A percentile compares a stretch with the other conserved stretches of the same genome.
phyloP scores from a whole-genome alignment of 257 asterid species.

The Solanum bulbocastanum region DNA sequence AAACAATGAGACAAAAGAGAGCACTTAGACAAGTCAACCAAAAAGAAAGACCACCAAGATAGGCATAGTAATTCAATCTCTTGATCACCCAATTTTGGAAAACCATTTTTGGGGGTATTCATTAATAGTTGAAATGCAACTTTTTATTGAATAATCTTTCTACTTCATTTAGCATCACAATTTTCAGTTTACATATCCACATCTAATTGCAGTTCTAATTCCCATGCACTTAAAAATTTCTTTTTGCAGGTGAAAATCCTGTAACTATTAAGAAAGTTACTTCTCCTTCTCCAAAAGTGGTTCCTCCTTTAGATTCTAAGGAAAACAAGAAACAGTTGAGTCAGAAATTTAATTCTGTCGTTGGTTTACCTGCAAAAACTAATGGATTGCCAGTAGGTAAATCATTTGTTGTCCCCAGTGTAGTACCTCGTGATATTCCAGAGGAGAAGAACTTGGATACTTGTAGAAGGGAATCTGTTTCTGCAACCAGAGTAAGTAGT shows the following conservation, averaged over 20 bases:
- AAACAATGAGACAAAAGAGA: no score
- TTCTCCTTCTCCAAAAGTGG: constrained; percentile 36
- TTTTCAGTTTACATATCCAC: not conserved
- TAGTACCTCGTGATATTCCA: constrained; percentile 60
- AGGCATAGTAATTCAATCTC: no score
- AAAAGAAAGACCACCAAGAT: no score
- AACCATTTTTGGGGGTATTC: not conserved
- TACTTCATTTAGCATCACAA: not conserved
- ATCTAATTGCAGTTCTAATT: not conserved
- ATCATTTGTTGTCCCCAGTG: constrained; percentile 53
- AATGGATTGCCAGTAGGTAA: constrained; percentile 28
- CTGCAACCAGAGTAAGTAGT: constrained; percentile 26
- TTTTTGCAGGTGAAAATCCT: constrained; percentile 64
- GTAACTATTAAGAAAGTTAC: constrained; percentile 34
- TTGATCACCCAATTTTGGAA: no score
- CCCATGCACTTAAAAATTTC: constrained; percentile 3
- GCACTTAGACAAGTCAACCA: no score
- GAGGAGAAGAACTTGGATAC: constrained; percentile 36
- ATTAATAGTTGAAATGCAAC: not conserved
- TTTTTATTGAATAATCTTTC: not conserved
- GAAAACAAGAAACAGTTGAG: constrained; percentile 31
- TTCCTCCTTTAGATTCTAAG: constrained; percentile 36
- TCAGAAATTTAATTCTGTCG: constrained; percentile 52
- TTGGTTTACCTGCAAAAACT: constrained; percentile 35
- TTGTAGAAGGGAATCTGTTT: constrained; percentile 58